A percentile compares a stretch with the other conserved stretches of the same genome.
phyloP scores from a whole-genome alignment of 495 filamentous ascomycete genomes.

The Durotheca rogersii region DNA sequence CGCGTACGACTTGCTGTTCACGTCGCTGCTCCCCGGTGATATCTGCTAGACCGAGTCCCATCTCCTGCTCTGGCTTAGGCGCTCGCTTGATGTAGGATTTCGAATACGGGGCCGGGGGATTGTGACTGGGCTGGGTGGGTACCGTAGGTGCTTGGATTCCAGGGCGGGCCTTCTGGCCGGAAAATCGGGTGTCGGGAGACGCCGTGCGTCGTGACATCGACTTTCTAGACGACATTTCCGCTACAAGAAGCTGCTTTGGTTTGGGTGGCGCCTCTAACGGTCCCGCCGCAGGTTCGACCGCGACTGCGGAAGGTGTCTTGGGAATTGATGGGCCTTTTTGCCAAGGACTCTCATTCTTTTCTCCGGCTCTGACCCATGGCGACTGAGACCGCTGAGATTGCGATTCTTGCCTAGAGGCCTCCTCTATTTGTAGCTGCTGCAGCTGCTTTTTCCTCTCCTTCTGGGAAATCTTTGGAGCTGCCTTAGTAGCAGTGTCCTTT shows the following conservation, averaged over 20 bases:
- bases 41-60: constrained; percentile 76
- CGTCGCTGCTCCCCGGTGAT: constrained; percentile 84
- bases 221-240: constrained; percentile 30
- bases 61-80: constrained; percentile 53
- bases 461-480: constrained; percentile 68
- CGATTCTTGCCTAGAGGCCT: constrained; percentile 51
- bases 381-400: constrained; percentile 41
- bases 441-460: constrained; percentile 86
- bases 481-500: constrained; percentile 40
- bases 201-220: constrained; percentile 47
- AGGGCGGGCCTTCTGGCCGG: constrained; percentile 43
- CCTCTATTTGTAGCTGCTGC: constrained; percentile 66
- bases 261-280: constrained; percentile 50
- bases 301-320: constrained; percentile 36
- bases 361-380: constrained; percentile 38
- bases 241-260: constrained; percentile 44
- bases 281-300: constrained; percentile 38
- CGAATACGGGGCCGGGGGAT: constrained; percentile 48
- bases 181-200: constrained; percentile 57
- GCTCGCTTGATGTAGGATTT: constrained; percentile 50
- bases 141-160: constrained; percentile 12
- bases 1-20: constrained; percentile 78
- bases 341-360: constrained; percentile 68
- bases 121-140: constrained; percentile 13
- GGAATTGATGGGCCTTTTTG: constrained; percentile 49